Evolutionary conservation across 129 eudicot species (phyloP).

Genomic region (Helichrysum umbraculigerum): DNA sequence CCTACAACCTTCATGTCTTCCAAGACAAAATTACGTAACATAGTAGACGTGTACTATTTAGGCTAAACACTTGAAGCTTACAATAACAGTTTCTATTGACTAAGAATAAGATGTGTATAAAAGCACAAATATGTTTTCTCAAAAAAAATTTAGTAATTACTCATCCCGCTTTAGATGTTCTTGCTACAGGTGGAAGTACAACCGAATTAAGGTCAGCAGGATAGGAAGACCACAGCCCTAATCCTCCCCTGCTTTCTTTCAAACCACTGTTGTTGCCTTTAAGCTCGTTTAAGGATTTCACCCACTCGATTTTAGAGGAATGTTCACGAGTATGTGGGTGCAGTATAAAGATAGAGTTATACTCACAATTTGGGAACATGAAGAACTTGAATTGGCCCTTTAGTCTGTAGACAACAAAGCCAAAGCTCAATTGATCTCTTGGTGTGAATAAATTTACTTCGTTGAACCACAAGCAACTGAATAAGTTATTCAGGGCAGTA

Average conservation of each 20-base stretch:
- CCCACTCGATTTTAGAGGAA: constrained; percentile 98
- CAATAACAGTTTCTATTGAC: neutral
- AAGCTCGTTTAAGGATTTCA: constrained; percentile 68
- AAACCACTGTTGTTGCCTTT: constrained; percentile 61
- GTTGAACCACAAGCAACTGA: constrained; percentile 98
- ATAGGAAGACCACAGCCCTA: constrained; percentile 94
- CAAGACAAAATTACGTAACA: neutral
- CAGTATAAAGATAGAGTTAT: constrained; percentile 71
- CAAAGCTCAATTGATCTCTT: constrained; percentile 96
- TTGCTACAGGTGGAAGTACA: constrained; percentile 76
- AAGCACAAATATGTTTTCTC: neutral
- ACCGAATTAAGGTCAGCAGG: constrained; percentile 79
- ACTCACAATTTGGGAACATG: constrained; percentile 97
- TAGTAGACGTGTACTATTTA: too few relatives aligned
- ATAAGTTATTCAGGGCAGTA: constrained; percentile 67
- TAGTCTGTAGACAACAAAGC: constrained; percentile 86
- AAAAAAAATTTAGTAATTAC: neutral
- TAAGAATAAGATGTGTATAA: neutral
- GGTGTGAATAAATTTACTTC: constrained; percentile 95
- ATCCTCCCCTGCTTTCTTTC: constrained; percentile 88
- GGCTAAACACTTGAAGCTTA: neutral
- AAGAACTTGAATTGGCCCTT: constrained; percentile 60
- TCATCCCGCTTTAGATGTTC: constrained; percentile 98
- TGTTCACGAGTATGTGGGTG: constrained; percentile 94
- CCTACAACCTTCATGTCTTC: neutral